A percentile compares a stretch with the other conserved stretches of the same genome.
These are phyloP conservation scores for Cystobasidiopsis lactophilus DNA, from an alignment of 768 basidiomycete species.

Conservation along the genomic window DNA sequence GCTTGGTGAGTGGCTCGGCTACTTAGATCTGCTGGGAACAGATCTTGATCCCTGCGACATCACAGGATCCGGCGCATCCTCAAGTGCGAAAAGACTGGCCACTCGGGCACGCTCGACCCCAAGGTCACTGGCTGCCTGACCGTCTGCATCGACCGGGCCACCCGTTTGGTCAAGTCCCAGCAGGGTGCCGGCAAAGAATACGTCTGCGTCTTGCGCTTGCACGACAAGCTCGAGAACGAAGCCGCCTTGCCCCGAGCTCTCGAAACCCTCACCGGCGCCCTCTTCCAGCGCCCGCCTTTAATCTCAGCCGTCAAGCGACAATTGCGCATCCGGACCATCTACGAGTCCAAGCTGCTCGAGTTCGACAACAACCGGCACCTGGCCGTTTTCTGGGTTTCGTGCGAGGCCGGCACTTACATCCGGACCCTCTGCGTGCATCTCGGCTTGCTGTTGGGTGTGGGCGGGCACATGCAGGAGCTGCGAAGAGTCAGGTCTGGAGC, in stretches of 20 bases:
- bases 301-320: slow-evolving; percentile 99
- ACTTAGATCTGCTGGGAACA: too few relatives aligned
- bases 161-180: slow-evolving; percentile 89
- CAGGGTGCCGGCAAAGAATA: slow-evolving; percentile 97
- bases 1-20: too few relatives aligned
- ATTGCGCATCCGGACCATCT: slow-evolving; percentile 86
- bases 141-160: slow-evolving; percentile 97
- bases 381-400: slow-evolving; percentile 94
- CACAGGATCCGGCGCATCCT: slow-evolving; percentile 91
- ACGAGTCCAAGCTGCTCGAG: slow-evolving; percentile 84
- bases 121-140: slow-evolving; percentile 98
- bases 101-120: slow-evolving; percentile 94
- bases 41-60: too few relatives aligned
- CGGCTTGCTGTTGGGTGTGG: slow-evolving; percentile 79
- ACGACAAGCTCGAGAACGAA: slow-evolving; percentile 57
- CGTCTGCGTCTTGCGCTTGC: slow-evolving; percentile 83
- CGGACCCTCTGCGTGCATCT: slow-evolving; percentile 95
- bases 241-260: slow-evolving; percentile 75
- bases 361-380: slow-evolving; percentile 94
- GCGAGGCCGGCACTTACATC: slow-evolving; percentile 66
- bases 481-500: slow-evolving; percentile 84
- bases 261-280: slow-evolving; percentile 87
- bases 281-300: slow-evolving; percentile 95
- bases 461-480: slow-evolving; percentile 99
- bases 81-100: slow-evolving; percentile 91